Conservation (phyloP, 176 grass and related monocot species). For the Eragrostis curvula region DNA sequence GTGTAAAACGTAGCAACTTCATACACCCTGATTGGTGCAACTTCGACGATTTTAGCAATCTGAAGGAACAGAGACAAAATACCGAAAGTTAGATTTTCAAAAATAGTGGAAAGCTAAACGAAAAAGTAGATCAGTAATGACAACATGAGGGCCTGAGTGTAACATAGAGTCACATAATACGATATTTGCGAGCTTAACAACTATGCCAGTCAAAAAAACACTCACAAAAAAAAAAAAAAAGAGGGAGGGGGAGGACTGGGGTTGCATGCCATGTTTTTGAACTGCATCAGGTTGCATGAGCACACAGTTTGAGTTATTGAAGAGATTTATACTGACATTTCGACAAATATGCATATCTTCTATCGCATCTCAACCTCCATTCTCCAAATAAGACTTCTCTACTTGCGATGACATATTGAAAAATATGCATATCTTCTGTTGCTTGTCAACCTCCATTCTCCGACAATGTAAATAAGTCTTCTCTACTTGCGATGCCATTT, state of each 20-base stretch:
- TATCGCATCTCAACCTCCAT: not conserved
- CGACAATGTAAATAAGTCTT: not conserved
- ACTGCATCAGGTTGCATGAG: not conserved
- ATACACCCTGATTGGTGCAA: constrained; percentile 93
- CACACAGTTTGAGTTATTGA: not conserved
- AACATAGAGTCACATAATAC: not conserved
- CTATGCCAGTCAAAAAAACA: not conserved
- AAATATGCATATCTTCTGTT: not conserved
- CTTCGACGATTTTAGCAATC: constrained; percentile 88
- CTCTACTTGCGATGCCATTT: not conserved
- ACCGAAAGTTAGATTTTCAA: not conserved
- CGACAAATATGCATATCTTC: not conserved
- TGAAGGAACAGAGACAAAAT: constrained; percentile 41
- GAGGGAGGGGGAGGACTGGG: no score
- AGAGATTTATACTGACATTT: not conserved
- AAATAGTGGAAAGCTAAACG: not conserved
- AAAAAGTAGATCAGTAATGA: not conserved
- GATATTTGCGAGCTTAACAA: not conserved
- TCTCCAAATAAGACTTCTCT: constrained; percentile 8
- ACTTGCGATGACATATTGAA: not conserved
- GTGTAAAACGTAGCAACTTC: constrained; percentile 99
- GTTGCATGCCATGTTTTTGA: not conserved
- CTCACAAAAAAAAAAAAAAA: not conserved
- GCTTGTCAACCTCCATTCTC: not conserved
- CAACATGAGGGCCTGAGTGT: constrained; percentile 1